phyloP scores from a whole-genome alignment of 441 rosid genomes.

The Pelargonium cotyledonis region DNA sequence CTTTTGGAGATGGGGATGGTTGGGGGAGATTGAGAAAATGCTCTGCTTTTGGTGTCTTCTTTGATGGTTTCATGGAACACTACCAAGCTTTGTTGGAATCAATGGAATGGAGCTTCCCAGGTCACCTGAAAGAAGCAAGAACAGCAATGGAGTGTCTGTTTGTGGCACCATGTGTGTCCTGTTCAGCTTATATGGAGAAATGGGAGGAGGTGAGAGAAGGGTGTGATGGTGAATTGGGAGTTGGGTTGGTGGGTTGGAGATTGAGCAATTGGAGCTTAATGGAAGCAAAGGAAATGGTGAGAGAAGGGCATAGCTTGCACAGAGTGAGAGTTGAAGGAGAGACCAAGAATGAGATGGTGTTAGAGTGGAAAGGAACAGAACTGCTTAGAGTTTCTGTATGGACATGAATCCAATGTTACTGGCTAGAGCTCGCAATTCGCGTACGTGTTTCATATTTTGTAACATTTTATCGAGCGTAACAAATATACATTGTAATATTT shows the following conservation, averaged over 20 bases:
- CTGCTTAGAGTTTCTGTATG: conserved; percentile 30
- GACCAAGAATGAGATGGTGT: conserved; percentile 25
- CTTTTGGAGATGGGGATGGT: conserved; percentile 25
- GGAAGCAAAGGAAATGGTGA: conserved; percentile 31
- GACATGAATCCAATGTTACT: conserved; percentile 9
- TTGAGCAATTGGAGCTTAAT: conserved; percentile 17
- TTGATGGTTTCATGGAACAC: conserved; percentile 22
- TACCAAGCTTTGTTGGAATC: conserved; percentile 32
- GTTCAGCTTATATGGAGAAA: conserved; percentile 16
- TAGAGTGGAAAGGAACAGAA: conserved; percentile 26
- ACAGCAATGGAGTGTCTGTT: conserved; percentile 38
- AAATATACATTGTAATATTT: no score
- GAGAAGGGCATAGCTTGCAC: conserved; percentile 22
- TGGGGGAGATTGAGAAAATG: conserved; percentile 12
- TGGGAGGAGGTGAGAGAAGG: conserved; percentile 24
- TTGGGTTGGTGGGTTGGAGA: conserved; percentile 15
- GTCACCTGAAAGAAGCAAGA: conserved; percentile 28
- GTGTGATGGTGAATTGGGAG: not conserved
- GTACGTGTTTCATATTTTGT: no score
- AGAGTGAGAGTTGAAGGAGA: conserved; percentile 23
- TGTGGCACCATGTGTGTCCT: conserved; percentile 27
- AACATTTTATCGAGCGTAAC: no score
- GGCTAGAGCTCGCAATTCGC: no score
- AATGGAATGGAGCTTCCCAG: conserved; percentile 26
- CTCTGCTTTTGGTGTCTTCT: conserved; percentile 25